Evolutionary conservation across 805 yeast species (phyloP), one percentile per base, ranked within the genome.

Genomic region (Schwanniomyces vanrijiae): DNA sequence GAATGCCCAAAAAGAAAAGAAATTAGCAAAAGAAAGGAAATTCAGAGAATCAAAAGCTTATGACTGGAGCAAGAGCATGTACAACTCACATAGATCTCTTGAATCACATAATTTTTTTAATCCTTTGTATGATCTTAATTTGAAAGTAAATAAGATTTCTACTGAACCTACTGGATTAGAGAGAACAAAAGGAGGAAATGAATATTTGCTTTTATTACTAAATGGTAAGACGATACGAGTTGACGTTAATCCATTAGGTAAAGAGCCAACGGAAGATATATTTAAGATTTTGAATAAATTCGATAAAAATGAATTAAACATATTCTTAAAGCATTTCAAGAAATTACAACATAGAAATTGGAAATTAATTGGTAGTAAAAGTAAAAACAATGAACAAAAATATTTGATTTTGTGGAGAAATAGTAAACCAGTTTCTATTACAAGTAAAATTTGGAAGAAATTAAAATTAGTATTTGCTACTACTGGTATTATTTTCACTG

Each of bases 291-390:
- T 78, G 41, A 63, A 64, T 21, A 63, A 61, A 10, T 59, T 81
- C 40, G 47, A 57, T 5, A 70, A 73, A 28, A 33, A 47, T 1
- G 69, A 73, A 10, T 65, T 76, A 37, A 68, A 64, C 20, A 42
- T 52, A 13, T 66, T 68, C 24, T 59, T 71, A 40, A 64, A 65
- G 16, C 48, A 55, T 6, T 62, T 83, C 7, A 70, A 67, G 41
- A 70, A 62, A 48, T 64, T 82, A 37, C 78, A 80, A 45, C 63
- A 59, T 20, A 59, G 62, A 19, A 71, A 71, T 10, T 84, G 86
- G 86, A 70, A 64, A 46, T 67, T 83, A n/a, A 65, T 81, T 28
- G 88, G 83, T 3, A 75, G 80, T 22, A 77, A 79, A 25, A 37
- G 47, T 28, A 50, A 46, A 25, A 46, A 45, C 8, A 41, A 47